Percentiles rank a stretch among this genome's conserved stretches.
Conservation (phyloP, 1,284 basidiomycete species). For the Rhodotorula glutinis region DNA sequence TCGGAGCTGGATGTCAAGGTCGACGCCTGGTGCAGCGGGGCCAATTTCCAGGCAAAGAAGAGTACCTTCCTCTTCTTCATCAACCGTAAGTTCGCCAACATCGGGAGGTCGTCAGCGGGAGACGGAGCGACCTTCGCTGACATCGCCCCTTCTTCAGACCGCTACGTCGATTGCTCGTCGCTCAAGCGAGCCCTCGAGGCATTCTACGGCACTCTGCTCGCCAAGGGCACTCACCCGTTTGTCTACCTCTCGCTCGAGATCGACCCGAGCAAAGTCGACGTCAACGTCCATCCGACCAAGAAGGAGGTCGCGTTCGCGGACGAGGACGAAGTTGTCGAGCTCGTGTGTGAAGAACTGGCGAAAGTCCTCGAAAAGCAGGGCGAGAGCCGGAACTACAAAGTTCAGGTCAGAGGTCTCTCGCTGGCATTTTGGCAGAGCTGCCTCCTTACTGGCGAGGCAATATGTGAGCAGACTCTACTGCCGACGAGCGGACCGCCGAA, state of each 20-base stretch:
- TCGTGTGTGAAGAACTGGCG: constrained; percentile 71
- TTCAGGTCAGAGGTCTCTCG: constrained; percentile 61
- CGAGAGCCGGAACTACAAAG: constrained; percentile 69
- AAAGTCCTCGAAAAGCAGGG: constrained; percentile 62
- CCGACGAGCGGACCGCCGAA: constrained; percentile 44
- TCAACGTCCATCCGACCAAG: constrained; percentile 98
- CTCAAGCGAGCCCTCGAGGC: constrained; percentile 85
- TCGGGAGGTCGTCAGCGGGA: too few species aligned
- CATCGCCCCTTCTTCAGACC: constrained; percentile 58
- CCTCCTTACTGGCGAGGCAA: too few species aligned
- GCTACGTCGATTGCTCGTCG: constrained; percentile 83
- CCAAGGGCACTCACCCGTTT: constrained; percentile 87
- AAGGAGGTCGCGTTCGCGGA: constrained; percentile 80
- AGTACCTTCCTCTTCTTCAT: constrained; percentile 89
- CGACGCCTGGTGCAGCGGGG: constrained; percentile 75
- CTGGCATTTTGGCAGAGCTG: too few species aligned
- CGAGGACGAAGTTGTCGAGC: constrained; percentile 82
- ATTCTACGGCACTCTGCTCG: constrained; percentile 79
- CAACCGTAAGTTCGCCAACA: constrained; percentile 74
- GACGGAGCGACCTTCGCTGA: too few species aligned
- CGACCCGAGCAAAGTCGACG: constrained; percentile 83
- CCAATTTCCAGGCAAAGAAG: constrained; percentile 86
- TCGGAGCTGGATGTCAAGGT: constrained; percentile 58
- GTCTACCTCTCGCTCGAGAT: constrained; percentile 85
- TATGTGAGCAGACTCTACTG: constrained; percentile 48